These are phyloP conservation scores for Astrephomene gubernaculifera DNA, from an alignment of 139 green algal genomes.

Conservation along the genomic window DNA sequence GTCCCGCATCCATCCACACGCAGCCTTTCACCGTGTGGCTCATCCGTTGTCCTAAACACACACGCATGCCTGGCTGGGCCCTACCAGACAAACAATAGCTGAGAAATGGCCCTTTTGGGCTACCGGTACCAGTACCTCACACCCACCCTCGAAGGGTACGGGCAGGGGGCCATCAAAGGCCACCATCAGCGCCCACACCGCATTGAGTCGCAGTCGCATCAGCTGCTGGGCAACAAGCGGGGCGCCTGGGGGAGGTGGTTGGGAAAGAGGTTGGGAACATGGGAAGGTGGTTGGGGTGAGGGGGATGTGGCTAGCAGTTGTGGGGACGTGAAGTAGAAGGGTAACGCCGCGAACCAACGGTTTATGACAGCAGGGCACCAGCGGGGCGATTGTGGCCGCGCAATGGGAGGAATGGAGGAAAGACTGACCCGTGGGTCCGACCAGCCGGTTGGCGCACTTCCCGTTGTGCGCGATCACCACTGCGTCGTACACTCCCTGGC, in stretches of 20 bases:
- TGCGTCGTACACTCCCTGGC: conserved; percentile 66
- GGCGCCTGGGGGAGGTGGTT: conserved; percentile 23
- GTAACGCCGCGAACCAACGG: no score
- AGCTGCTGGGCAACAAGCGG: conserved; percentile 70
- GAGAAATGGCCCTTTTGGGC: no score
- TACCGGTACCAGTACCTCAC: no score
- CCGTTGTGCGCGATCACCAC: conserved; percentile 91
- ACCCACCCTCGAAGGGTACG: conserved; percentile 60
- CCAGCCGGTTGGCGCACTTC: conserved; percentile 68
- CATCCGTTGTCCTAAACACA: no score
- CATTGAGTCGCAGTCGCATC: conserved; percentile 67
- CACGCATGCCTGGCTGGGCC: no score
- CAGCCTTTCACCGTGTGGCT: no score
- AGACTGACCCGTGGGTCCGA: conserved; percentile 27
- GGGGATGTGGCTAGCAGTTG: neutral
- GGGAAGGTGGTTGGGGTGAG: neutral
- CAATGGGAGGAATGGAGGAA: neutral
- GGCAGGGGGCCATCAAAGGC: conserved; percentile 69
- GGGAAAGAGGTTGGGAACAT: neutral
- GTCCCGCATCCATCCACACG: no score
- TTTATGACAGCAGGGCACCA: neutral
- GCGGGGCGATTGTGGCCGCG: neutral
- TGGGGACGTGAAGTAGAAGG: no score
- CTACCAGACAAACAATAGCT: no score
- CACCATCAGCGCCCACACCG: conserved; percentile 81